Conservation (phyloP, 2,329 filamentous ascomycete genomes). For the Rhinocladiella mackenziei region DNA sequence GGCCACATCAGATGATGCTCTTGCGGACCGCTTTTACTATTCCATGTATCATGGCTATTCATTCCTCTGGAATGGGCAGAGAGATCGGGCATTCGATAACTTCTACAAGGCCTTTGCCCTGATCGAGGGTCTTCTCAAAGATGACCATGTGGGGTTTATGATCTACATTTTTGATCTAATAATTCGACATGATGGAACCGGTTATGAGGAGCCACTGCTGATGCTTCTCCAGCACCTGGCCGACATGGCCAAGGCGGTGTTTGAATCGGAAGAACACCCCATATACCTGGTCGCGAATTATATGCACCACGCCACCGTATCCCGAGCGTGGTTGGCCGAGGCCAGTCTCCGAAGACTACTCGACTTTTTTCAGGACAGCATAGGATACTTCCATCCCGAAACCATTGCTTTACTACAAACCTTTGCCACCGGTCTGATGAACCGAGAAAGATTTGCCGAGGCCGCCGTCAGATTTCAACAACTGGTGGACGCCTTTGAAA, state of each 20-base stretch:
- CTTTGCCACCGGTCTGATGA: slow-evolving; percentile 28
- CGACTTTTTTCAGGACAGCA: slow-evolving; percentile 30
- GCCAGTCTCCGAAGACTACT: slow-evolving; percentile 25
- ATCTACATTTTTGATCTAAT: slow-evolving; percentile 31
- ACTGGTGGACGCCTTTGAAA: slow-evolving; percentile 28
- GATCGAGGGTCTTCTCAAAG: slow-evolving; percentile 27
- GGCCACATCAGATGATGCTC: slow-evolving; percentile 27
- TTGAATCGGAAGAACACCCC: slow-evolving; percentile 24
- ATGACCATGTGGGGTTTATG: slow-evolving; percentile 29
- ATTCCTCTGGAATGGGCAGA: slow-evolving; percentile 28
- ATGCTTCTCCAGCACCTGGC: slow-evolving; percentile 27
- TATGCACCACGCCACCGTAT: slow-evolving; percentile 21
- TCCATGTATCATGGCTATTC: slow-evolving; percentile 30
- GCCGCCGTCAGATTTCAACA: slow-evolving; percentile 29
- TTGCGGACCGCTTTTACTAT: slow-evolving; percentile 29
- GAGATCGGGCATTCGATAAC: slow-evolving; percentile 27
- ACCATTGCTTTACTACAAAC: slow-evolving; percentile 30
- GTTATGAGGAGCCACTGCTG: slow-evolving; percentile 28
- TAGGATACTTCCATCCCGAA: slow-evolving; percentile 30
- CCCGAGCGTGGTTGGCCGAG: slow-evolving; percentile 26
- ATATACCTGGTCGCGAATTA: slow-evolving; percentile 26
- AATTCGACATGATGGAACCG: slow-evolving; percentile 28
- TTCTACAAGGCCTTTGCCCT: slow-evolving; percentile 28
- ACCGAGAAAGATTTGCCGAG: slow-evolving; percentile 26
- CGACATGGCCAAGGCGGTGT: slow-evolving; percentile 26